Evolutionary conservation across 208 protist species (phyloP).

Genomic region (Crithidia bombi): DNA sequence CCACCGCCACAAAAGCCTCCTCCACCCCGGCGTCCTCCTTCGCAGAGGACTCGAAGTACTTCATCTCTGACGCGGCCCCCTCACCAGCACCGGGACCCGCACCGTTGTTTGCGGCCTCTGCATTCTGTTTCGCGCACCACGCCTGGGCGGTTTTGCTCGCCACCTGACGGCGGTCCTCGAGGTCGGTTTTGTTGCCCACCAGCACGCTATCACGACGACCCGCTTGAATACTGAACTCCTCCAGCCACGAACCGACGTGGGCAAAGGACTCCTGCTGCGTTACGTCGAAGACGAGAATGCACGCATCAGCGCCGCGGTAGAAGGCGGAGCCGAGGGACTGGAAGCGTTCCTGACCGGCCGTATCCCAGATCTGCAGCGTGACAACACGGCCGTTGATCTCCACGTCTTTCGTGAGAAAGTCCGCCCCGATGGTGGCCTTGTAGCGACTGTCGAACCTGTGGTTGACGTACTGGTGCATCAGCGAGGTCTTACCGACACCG

Average conservation of each 20-base stretch:
- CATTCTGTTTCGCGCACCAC: constrained; percentile 94
- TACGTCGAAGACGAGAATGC: constrained; percentile 91
- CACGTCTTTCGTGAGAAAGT: constrained; percentile 99
- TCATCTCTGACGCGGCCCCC: constrained; percentile 72
- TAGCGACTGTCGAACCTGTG: constrained; percentile 96
- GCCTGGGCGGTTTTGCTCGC: constrained; percentile 91
- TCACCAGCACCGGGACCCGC: constrained; percentile 14
- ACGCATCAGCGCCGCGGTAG: constrained; percentile 99
- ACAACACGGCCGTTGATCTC: constrained; percentile 96
- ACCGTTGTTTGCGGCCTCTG: constrained; percentile 35
- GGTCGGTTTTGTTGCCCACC: constrained; percentile 99
- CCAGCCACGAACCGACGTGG: constrained; percentile 95
- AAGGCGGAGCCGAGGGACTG: constrained; percentile 98
- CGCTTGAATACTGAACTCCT: constrained; percentile 98
- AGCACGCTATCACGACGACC: constrained; percentile 98
- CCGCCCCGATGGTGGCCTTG: constrained; percentile 99
- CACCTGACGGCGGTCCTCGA: constrained; percentile 95
- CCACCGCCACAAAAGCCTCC: constrained; percentile 96
- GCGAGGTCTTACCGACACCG: constrained; percentile 91
- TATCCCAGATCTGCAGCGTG: constrained; percentile 97
- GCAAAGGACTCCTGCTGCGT: constrained; percentile 88
- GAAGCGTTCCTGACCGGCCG: constrained; percentile 99
- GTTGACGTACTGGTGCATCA: constrained; percentile 93
- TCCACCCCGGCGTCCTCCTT: constrained; percentile 98
- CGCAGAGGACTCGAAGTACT: constrained; percentile 98